phyloP scores from a whole-genome alignment of 2,329 filamentous ascomycete genomes.

The Diaporthe amygdali region DNA sequence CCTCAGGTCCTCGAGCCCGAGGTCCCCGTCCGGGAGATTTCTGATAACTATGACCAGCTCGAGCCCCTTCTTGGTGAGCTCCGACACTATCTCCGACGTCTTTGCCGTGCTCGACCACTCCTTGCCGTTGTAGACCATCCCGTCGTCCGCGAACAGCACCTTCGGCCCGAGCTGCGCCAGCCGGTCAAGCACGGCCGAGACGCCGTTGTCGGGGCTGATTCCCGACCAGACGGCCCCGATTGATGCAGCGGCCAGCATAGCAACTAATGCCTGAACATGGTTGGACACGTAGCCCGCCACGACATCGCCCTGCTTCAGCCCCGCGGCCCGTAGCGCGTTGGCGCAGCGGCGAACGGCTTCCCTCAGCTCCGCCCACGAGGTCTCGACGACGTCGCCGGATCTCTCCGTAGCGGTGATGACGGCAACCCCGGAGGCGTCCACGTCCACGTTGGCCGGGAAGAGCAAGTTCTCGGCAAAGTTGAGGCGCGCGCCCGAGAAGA shows the following conservation, averaged over 20 bases:
- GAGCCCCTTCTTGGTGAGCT: constrained; percentile 64
- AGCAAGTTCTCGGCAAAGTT: constrained; percentile 97
- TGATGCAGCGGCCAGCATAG: constrained; percentile 83
- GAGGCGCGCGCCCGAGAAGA: constrained; percentile 79
- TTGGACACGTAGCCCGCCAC: constrained; percentile 86
- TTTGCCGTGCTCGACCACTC: constrained; percentile 82
- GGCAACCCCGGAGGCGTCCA: constrained; percentile 67
- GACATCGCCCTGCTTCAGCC: constrained; percentile 61
- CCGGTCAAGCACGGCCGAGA: constrained; percentile 88
- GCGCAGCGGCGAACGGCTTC: constrained; percentile 78
- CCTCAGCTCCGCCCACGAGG: constrained; percentile 80
- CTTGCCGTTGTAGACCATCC: constrained; percentile 89
- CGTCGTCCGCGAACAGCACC: constrained; percentile 86
- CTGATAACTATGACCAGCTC: constrained; percentile 77
- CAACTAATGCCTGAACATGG: constrained; percentile 83
- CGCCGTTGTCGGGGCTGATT: constrained; percentile 90
- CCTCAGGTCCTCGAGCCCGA: constrained; percentile 48
- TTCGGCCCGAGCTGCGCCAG: constrained; percentile 84
- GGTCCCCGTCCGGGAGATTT: constrained; percentile 55
- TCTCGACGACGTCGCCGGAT: constrained; percentile 58
- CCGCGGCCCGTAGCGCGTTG: constrained; percentile 69
- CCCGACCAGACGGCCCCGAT: constrained; percentile 92
- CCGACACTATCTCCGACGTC: constrained; percentile 74
- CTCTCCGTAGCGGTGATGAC: constrained; percentile 83
- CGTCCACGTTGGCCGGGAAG: constrained; percentile 66